Percentiles rank a stretch among this genome's conserved stretches.
These are phyloP conservation scores for Pyrus communis DNA, from an alignment of 306 rosid species.

Conservation along the genomic window DNA sequence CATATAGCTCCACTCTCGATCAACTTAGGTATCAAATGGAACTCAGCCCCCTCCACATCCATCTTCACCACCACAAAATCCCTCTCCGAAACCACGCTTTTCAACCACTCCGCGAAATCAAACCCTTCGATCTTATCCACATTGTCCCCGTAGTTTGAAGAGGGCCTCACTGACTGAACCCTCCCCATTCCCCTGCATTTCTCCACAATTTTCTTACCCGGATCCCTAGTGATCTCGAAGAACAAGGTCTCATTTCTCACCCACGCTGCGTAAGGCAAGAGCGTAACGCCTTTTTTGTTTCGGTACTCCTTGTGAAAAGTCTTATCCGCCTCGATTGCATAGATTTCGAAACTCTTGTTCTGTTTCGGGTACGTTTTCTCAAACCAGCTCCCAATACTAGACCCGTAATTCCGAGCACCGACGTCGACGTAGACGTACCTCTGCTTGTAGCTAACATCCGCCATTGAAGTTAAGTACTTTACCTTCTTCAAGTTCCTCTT, in stretches of 20 bases:
- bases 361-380: slow-evolving; percentile 56
- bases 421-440: slow-evolving; percentile 49
- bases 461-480: slow-evolving; percentile 48
- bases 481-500: slow-evolving; percentile 37
- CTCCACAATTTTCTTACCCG: slow-evolving; percentile 22
- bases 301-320: slow-evolving; percentile 41
- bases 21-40: slow-evolving; percentile 54
- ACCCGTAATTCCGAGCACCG: slow-evolving; percentile 46
- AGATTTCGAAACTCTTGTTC: slow-evolving; percentile 40
- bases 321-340: slow-evolving; percentile 53
- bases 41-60: slow-evolving; percentile 65
- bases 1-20: slow-evolving; percentile 52
- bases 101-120: slow-evolving; percentile 54
- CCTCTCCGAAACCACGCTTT: slow-evolving; percentile 15
- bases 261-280: slow-evolving; percentile 63
- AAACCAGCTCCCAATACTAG: slow-evolving; percentile 57
- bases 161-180: slow-evolving; percentile 39
- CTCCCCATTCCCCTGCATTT: slow-evolving; percentile 43
- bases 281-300: slow-evolving; percentile 22
- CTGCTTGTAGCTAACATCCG: slow-evolving; percentile 43
- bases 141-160: slow-evolving; percentile 40
- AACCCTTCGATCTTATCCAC: slow-evolving; percentile 42
- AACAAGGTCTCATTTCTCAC: slow-evolving; percentile 60
- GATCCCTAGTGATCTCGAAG: slow-evolving; percentile 50
- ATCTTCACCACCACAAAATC: slow-evolving; percentile 63